Percentiles rank a stretch among this genome's conserved stretches.
Evolutionary conservation across 176 grass and related monocot genomes (phyloP).

Genomic region (Pontederia crassipes): DNA sequence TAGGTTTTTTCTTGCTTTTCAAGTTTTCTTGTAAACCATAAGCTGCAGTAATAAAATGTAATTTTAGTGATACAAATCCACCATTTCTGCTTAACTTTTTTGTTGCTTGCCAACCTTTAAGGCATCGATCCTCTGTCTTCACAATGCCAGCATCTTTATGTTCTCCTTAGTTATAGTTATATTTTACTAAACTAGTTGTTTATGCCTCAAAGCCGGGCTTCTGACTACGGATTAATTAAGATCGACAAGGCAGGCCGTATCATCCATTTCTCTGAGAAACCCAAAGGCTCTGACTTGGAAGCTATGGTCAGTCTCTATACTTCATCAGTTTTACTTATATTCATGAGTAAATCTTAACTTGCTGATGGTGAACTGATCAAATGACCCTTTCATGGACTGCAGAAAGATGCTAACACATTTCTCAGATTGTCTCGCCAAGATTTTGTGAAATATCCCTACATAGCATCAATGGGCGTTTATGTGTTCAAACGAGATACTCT

Average conservation of each 20-base stretch:
- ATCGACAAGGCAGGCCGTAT: constrained; percentile 50
- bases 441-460: constrained; percentile 37
- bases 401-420: constrained; percentile 49
- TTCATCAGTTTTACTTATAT: background rate
- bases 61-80: too few species aligned
- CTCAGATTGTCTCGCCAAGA: constrained; percentile 28
- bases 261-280: constrained; percentile 58
- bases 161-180: background rate
- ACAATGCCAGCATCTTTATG: background rate
- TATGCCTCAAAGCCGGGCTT: constrained; percentile 47
- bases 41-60: too few species aligned
- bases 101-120: too few species aligned
- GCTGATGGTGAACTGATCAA: too few species aligned
- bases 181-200: constrained; percentile 19
- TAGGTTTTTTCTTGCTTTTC: too few species aligned
- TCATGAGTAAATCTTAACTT: background rate
- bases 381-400: constrained; percentile 9
- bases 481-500: constrained; percentile 65
- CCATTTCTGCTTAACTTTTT: too few species aligned
- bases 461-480: constrained; percentile 82
- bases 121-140: too few species aligned
- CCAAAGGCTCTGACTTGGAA: constrained; percentile 46
- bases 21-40: too few species aligned
- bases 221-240: constrained; percentile 67
- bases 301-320: constrained; percentile 39